A percentile compares a stretch with the other conserved stretches of the same genome.
Conservation (phyloP, 768 basidiomycete genomes). For the Phaeotremella fagi region DNA sequence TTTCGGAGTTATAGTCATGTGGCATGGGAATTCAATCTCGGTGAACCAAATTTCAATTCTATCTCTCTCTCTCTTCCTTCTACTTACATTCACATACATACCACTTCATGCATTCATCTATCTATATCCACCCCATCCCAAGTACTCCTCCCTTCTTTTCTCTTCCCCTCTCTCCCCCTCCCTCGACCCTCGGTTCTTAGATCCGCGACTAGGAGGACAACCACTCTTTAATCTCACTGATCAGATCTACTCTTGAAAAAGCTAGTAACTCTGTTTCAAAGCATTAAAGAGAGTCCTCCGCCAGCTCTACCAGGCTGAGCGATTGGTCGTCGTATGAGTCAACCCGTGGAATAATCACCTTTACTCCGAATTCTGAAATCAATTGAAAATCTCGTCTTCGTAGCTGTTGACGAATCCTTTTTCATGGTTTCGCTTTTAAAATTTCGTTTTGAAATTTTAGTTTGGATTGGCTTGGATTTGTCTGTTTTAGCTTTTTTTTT, state of each 20-base stretch:
- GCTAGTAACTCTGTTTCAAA: background rate
- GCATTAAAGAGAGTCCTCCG: conserved; percentile 24
- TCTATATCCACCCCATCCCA: background rate
- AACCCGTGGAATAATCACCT: conserved; percentile 41
- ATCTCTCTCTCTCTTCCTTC: background rate
- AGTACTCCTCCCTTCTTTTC: background rate
- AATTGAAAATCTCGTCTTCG: too few relatives aligned
- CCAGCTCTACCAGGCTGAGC: conserved; percentile 41
- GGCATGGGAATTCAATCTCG: too few relatives aligned
- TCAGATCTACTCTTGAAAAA: conserved; percentile 10
- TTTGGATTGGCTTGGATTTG: background rate
- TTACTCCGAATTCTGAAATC: too few relatives aligned
- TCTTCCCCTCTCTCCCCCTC: conserved; percentile 6
- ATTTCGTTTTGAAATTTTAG: conserved; percentile 3
- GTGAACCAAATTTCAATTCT: background rate
- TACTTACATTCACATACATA: background rate
- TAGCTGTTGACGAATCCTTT: conserved; percentile 5
- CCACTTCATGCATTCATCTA: background rate
- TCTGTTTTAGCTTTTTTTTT: background rate
- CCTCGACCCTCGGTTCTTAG: conserved; percentile 45
- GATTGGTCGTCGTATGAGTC: conserved; percentile 47
- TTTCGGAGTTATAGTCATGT: too few relatives aligned
- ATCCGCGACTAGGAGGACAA: conserved; percentile 42
- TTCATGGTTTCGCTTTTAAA: background rate
- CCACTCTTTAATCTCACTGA: conserved; percentile 3